Percentiles rank a stretch among this genome's conserved stretches.
Conservation (phyloP, 2,329 filamentous ascomycete genomes). For the Aspergillus felis region DNA sequence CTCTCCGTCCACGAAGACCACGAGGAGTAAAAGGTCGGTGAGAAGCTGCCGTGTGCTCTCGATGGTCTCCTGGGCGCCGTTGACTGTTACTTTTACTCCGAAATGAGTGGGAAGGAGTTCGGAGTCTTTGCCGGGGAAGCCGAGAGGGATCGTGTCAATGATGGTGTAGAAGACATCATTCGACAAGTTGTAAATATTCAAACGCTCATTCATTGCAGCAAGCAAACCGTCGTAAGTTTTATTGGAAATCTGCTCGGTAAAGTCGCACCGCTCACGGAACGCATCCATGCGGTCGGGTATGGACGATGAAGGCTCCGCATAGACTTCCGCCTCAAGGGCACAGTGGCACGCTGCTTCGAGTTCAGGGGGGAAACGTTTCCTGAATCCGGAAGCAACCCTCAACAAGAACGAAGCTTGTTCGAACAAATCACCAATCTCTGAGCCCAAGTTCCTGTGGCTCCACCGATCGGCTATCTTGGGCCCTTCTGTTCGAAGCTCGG, state of each 20-base stretch:
- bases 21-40: constrained; percentile 75
- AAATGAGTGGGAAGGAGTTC: constrained; percentile 60
- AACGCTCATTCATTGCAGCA: constrained; percentile 62
- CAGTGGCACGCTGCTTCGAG: constrained; percentile 65
- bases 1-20: constrained; percentile 83
- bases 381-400: constrained; percentile 65
- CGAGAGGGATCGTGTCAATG: constrained; percentile 46
- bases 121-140: constrained; percentile 38
- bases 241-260: constrained; percentile 75
- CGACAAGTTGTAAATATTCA: constrained; percentile 47
- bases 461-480: constrained; percentile 41
- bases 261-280: constrained; percentile 74
- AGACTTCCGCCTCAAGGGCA: constrained; percentile 68
- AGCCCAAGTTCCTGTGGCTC: constrained; percentile 39
- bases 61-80: constrained; percentile 74
- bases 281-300: constrained; percentile 70
- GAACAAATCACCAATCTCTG: constrained; percentile 51
- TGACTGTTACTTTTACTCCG: constrained; percentile 70
- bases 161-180: constrained; percentile 51
- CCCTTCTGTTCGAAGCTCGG: constrained; percentile 34
- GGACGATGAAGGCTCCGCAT: constrained; percentile 66
- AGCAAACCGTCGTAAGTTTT: constrained; percentile 72
- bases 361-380: constrained; percentile 65
- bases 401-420: constrained; percentile 60
- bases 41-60: constrained; percentile 69